Base-by-base conservation (phyloP, 441 rosid genomes). In the Pelargonium citronellum region DNA sequence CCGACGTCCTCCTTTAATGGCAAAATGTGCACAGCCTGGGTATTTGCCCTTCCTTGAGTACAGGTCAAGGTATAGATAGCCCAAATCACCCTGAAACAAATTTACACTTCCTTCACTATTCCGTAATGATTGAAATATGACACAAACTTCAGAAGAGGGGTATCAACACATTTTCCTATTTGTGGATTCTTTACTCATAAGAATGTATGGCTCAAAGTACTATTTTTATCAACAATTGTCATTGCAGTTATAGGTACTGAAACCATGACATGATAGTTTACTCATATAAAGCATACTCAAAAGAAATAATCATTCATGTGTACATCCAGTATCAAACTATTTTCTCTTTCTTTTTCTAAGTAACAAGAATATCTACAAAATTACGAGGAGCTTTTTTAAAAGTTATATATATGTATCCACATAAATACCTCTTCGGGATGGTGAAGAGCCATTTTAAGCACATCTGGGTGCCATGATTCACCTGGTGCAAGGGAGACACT, bases 401-500 rank as follows among this genome's bases (percentile, higher is more conserved):
- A 65, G 43, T 41, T 30, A 30, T 43, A 67, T 16, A 47, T 20
- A 39, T 49, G 64, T 60, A 65, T 72, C 66, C 41, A 73, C 37
- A 12, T 12, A 49, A 55, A 13, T 83, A 92, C 99, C 96, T 95
- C 99, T 51, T 89, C 92, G 7, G 97, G 95, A 79, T 91, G 97
- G 81, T 87, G 85, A 74, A 92, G 89, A 68, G 84, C 80, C 91
- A 92, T 74, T 87, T 95, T 92, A 63, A 90, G 86, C 77, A 95
- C 95, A 64, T 88, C 86, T 27, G 97, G 89, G 78, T 95, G 96
- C 99, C 99, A 95, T 9, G 98, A 89, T 88, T 95, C 99, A 63
- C 99, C 96, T 11, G 88, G 91, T 66, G 88, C 86, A 81, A 90
- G 73, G 49, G 96, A 83, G 64, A 87, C 72, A 49, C 79, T 79